These are phyloP conservation scores for Sporothrix curviconia DNA, from an alignment of 2,329 filamentous ascomycete genomes.

Conservation along the genomic window DNA sequence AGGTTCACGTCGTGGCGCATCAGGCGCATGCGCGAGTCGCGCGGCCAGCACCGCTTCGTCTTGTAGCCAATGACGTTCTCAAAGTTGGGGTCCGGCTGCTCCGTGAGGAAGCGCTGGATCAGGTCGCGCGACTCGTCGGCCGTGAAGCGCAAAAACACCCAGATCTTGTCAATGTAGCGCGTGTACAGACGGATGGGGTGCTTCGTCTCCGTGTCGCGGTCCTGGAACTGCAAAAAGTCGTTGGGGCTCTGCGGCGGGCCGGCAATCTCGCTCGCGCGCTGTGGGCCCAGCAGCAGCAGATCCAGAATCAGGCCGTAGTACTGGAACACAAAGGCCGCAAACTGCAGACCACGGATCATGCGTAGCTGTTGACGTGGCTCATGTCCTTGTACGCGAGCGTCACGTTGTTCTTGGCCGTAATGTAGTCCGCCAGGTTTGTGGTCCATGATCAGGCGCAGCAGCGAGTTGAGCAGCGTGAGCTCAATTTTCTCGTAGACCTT, in stretches of 20 bases:
- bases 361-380: slow-evolving; percentile 99
- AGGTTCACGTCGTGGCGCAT: slow-evolving; percentile 99
- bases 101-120: slow-evolving; percentile 94
- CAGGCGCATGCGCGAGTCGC: slow-evolving; percentile 92
- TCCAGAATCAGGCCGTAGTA: slow-evolving; percentile 96
- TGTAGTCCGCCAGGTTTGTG: slow-evolving; percentile 98
- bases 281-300: slow-evolving; percentile 80
- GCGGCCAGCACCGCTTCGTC: slow-evolving; percentile 99
- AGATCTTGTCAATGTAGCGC: slow-evolving; percentile 95
- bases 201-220: slow-evolving; percentile 81
- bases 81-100: slow-evolving; percentile 97
- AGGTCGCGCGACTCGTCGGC: slow-evolving; percentile 92
- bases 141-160: slow-evolving; percentile 92
- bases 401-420: slow-evolving; percentile 98
- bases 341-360: slow-evolving; percentile 95
- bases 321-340: slow-evolving; percentile 98
- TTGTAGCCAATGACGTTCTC: slow-evolving; percentile 98
- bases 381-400: slow-evolving; percentile 99
- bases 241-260: slow-evolving; percentile 90
- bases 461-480: slow-evolving; percentile 85
- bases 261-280: slow-evolving; percentile 96
- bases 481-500: slow-evolving; percentile 99
- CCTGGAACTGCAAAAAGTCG: slow-evolving; percentile 95
- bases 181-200: slow-evolving; percentile 98
- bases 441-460: slow-evolving; percentile 95